Evolutionary conservation across 2,329 filamentous ascomycete species (phyloP).

Genomic region (Colletotrichum spaethianum): DNA sequence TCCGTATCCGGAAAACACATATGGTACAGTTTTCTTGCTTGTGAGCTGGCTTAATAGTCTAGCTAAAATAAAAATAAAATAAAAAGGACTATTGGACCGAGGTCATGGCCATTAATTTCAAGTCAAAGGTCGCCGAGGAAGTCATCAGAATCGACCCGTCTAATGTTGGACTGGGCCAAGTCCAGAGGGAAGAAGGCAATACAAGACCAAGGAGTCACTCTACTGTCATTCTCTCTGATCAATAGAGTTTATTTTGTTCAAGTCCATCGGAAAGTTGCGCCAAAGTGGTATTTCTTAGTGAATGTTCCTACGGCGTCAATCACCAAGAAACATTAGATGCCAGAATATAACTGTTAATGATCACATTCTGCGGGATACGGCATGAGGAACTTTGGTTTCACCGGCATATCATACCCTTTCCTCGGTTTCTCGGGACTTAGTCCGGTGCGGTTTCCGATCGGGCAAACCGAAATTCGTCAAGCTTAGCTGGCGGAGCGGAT

Average conservation of each 20-base stretch:
- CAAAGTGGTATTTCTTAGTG: neutral
- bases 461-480: neutral
- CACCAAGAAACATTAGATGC: neutral
- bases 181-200: constrained; percentile 14
- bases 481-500: no score
- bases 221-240: constrained; percentile 8
- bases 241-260: constrained; percentile 1
- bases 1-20: no score
- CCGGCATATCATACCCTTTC: neutral
- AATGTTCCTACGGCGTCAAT: no score
- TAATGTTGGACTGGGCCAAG: constrained; percentile 14
- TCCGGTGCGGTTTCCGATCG: neutral
- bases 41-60: no score
- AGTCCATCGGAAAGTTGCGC: constrained; percentile 4
- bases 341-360: neutral
- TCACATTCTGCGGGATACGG: neutral
- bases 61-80: no score
- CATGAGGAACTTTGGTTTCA: neutral
- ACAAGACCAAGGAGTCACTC: constrained; percentile 11
- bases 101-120: no score
- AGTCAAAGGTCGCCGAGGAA: no score
- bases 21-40: no score
- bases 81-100: no score
- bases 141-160: neutral
- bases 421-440: neutral